Percentiles rank a stretch among this genome's conserved stretches.
Evolutionary conservation across 2,329 filamentous ascomycete species (phyloP).

Genomic region (Cladophialophora exuberans): DNA sequence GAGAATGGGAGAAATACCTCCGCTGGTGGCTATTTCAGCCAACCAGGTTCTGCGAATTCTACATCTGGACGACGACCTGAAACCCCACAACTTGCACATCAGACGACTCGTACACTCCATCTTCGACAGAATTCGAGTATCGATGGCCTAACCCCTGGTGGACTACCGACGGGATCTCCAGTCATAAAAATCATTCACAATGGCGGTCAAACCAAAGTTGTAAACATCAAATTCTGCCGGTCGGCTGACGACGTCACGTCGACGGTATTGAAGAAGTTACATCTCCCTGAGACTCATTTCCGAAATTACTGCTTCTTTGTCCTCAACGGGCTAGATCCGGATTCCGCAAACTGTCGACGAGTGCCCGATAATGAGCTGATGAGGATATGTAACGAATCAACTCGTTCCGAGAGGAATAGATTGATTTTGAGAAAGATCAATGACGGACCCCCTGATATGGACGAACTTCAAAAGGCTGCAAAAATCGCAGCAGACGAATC

Average conservation of each 20-base stretch:
- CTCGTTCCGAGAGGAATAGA: constrained; percentile 82
- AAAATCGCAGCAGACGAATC: constrained; percentile 88
- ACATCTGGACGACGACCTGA: constrained; percentile 58
- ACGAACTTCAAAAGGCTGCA: constrained; percentile 84
- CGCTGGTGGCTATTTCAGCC: constrained; percentile 57
- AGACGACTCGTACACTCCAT: constrained; percentile 67
- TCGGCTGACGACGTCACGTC: constrained; percentile 92
- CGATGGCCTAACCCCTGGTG: constrained; percentile 83
- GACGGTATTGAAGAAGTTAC: constrained; percentile 84
- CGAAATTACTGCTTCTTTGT: constrained; percentile 98
- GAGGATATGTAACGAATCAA: constrained; percentile 85
- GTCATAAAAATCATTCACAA: constrained; percentile 93
- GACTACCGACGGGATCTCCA: constrained; percentile 81
- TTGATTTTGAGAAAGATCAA: constrained; percentile 93
- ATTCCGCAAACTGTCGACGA: constrained; percentile 77
- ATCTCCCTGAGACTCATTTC: constrained; percentile 85
- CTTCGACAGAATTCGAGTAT: constrained; percentile 80
- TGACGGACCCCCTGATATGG: constrained; percentile 81
- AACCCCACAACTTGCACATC: constrained; percentile 66
- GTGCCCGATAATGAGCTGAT: constrained; percentile 86
- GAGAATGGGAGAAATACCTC: constrained; percentile 57
- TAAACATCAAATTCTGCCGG: constrained; percentile 89
- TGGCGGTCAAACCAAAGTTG: constrained; percentile 86
- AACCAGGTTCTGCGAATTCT: constrained; percentile 57
- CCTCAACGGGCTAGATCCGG: constrained; percentile 79